Base-by-base conservation (phyloP, 306 rosid species). In the Trifolium subterraneum region DNA sequence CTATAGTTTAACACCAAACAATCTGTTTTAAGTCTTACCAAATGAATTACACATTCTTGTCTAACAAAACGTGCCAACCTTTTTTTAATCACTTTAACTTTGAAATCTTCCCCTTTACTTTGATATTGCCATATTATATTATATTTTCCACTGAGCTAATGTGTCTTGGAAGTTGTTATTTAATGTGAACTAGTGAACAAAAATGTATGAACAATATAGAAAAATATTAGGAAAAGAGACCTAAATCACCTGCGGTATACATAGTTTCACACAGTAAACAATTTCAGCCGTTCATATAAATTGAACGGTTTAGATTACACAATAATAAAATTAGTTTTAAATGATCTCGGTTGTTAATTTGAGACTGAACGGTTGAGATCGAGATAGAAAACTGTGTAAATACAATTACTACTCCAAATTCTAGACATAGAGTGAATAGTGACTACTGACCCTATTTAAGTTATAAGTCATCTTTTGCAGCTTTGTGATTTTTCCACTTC, bases 1-100 rank as follows among this genome's bases (percentile, higher is more conserved):
- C 27, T 60, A 60, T 65, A 13, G 45, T 64, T 72, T 66, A 79
- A 72, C 79, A 67, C 71, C 75, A 67, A 51, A 76, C 84, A 80
- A 72, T 60, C 62, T 19, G 80, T 52, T 77, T 45, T 84, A 38
- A 14, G 14, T 12, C 54, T 56, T 58, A 70, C 76, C 52, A 52
- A 59, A 70, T 56, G 35, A 22, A 66, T 44, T 68, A 38, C 68
- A 60, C 66, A 38, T 68, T 68, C 67, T 80, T 67, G 23, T 10
- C 48, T 3, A 59, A 47, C 71, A 47, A 63, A 54, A 41, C 13
- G 27, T 3, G 15, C 84, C 73, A 16, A 51, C 14, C 72, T 39
- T 52, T 9, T 54, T 41, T 69, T 11, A 15, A 45, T 16, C 48
- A 29, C 51, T 39, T 31, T 38, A 13, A 13, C 19, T 27, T 64